Conservation (phyloP, 2,329 filamentous ascomycete species). For the Colletotrichum paranaense region DNA sequence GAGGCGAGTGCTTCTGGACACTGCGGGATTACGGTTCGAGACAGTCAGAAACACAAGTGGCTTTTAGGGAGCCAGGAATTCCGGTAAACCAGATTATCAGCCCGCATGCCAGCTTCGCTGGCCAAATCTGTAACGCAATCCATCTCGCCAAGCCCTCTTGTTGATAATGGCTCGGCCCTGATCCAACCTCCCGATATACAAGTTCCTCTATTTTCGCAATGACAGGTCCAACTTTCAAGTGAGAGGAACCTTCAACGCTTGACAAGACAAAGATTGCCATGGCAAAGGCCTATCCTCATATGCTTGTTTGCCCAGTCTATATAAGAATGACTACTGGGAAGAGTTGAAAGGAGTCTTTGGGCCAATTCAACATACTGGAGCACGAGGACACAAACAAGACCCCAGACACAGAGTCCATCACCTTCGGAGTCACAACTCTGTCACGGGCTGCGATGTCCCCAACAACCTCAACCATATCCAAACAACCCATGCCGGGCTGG, state of each 20-base stretch:
- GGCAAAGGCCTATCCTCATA: background rate
- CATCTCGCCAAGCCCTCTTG: background rate
- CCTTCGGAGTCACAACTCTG: background rate
- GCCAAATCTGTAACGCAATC: background rate
- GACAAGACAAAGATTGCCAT: background rate
- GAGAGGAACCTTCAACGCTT: background rate
- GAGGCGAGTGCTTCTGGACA: constrained; percentile 3
- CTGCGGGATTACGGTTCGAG: background rate
- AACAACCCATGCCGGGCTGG: background rate
- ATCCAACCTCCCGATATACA: background rate
- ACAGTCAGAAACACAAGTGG: background rate
- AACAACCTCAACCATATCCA: background rate
- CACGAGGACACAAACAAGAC: background rate
- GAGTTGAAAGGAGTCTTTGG: background rate
- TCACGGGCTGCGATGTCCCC: background rate
- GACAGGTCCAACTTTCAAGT: background rate
- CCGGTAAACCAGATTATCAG: background rate
- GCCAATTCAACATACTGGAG: background rate
- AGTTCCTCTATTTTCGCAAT: background rate
- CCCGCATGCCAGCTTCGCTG: background rate
- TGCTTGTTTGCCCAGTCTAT: background rate
- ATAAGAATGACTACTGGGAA: background rate
- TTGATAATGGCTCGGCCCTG: background rate
- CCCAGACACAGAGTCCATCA: background rate
- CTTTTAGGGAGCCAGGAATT: background rate